Evolutionary conservation across 305 asterid species (phyloP).

Genomic region (Salvia sclarea): DNA sequence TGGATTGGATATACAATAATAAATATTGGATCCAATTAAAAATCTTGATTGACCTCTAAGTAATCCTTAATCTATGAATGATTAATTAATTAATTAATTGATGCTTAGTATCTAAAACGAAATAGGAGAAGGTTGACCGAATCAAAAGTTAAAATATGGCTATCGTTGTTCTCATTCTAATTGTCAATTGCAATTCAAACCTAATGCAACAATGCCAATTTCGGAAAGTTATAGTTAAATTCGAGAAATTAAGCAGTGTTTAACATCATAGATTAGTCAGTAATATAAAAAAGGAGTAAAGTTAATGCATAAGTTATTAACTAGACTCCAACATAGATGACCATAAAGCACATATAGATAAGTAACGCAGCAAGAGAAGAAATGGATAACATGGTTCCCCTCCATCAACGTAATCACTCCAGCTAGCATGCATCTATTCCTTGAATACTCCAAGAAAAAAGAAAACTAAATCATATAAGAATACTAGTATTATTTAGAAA

Average conservation of each 20-base stretch:
- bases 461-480: too few relatives aligned
- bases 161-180: neutral
- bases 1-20: neutral
- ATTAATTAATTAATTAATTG: too few relatives aligned
- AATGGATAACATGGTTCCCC: neutral
- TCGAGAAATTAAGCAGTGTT: neutral
- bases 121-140: neutral
- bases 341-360: neutral
- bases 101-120: too few relatives aligned
- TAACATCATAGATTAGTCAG: neutral
- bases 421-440: neutral
- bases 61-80: too few relatives aligned
- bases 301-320: too few relatives aligned
- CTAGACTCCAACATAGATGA: neutral
- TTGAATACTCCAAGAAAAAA: neutral
- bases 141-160: neutral
- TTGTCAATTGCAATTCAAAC: neutral
- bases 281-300: neutral
- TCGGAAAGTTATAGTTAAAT: neutral
- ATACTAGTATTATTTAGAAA: too few relatives aligned
- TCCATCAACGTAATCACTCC: neutral
- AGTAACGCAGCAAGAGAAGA: neutral
- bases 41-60: too few relatives aligned
- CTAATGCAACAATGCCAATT: neutral
- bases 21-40: neutral